A percentile compares a stretch with the other conserved stretches of the same genome.
Evolutionary conservation across 164 flowering plant genomes (phyloP).

Genomic region (Houttuynia cordata): DNA sequence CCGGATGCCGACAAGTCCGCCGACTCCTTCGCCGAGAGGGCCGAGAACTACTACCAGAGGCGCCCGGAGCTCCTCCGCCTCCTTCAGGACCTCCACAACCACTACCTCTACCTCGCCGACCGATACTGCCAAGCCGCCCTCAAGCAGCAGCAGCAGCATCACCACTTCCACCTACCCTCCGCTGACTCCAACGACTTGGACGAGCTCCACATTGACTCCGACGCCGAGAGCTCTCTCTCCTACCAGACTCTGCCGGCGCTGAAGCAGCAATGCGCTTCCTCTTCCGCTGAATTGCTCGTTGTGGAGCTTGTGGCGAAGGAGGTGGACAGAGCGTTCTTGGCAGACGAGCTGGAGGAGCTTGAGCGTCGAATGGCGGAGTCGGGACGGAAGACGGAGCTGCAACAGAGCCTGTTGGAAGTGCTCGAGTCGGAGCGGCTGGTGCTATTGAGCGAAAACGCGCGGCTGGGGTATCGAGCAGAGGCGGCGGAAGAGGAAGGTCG

Average conservation of each 20-base stretch:
- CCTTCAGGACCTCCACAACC: conserved; percentile 57
- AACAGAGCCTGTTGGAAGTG: conserved; percentile 58
- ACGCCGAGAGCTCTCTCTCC: conserved; percentile 55
- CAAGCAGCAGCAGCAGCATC: conserved; percentile 8
- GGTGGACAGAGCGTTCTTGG: conserved; percentile 34
- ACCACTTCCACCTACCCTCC: conserved; percentile 7
- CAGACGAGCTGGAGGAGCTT: conserved; percentile 18
- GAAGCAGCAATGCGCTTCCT: neutral
- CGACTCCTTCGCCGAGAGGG: conserved; percentile 57
- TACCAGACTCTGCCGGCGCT: conserved; percentile 20
- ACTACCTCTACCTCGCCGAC: conserved; percentile 46
- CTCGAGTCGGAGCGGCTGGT: conserved; percentile 68
- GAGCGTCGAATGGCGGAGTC: conserved; percentile 22
- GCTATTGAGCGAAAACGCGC: conserved; percentile 47
- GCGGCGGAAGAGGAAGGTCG: conserved; percentile 45
- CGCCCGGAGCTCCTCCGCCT: conserved; percentile 66
- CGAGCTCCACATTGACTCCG: conserved; percentile 17
- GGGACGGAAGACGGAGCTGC: conserved; percentile 45
- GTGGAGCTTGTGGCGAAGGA: conserved; percentile 40
- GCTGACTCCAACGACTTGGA: conserved; percentile 8
- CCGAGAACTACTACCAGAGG: conserved; percentile 63
- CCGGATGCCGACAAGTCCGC: conserved; percentile 15
- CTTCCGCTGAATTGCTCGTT: conserved; percentile 14
- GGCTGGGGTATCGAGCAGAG: conserved; percentile 28
- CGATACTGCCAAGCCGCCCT: conserved; percentile 42